These are phyloP conservation scores for Amanita jacksonii DNA, from an alignment of 768 basidiomycete species.

Conservation along the genomic window DNA sequence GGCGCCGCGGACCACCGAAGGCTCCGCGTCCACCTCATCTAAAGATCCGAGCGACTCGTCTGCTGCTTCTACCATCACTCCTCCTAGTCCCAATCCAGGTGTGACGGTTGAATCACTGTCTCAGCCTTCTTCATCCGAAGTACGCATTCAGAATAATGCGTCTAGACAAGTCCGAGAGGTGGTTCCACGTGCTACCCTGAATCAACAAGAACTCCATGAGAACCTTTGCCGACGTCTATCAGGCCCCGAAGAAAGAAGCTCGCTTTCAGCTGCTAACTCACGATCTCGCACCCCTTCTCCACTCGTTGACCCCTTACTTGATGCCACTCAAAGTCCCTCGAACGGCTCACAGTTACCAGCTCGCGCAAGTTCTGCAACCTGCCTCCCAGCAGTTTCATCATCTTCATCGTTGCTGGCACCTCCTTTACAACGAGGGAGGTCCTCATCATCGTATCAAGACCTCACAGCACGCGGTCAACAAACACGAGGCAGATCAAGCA, in stretches of 20 bases:
- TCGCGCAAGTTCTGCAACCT: background rate
- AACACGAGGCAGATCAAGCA: constrained; percentile 5
- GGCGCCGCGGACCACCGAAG: background rate
- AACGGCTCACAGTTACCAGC: background rate
- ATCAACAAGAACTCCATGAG: background rate
- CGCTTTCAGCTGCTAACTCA: constrained; percentile 14
- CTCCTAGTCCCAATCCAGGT: constrained; percentile 5
- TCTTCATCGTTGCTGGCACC: constrained; percentile 7
- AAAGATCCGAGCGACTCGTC: constrained; percentile 1
- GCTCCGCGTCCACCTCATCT: background rate
- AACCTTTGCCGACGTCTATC: background rate
- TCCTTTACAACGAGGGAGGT: constrained; percentile 3
- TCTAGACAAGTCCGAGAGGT: background rate
- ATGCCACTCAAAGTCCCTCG: background rate
- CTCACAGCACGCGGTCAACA: background rate
- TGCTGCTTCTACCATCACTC: constrained; percentile 1
- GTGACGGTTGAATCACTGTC: constrained; percentile 1
- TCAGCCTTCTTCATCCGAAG: background rate
- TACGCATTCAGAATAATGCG: no score
- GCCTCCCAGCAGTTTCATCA: background rate
- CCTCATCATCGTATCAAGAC: constrained; percentile 7
- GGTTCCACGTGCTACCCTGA: background rate
- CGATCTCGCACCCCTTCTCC: constrained; percentile 40
- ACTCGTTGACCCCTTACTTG: background rate
- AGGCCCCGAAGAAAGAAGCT: background rate